Percentiles rank a stretch among this genome's conserved stretches.
These are phyloP conservation scores for Aspergillus hancockii DNA, from an alignment of 495 filamentous ascomycete species.

Conservation along the genomic window DNA sequence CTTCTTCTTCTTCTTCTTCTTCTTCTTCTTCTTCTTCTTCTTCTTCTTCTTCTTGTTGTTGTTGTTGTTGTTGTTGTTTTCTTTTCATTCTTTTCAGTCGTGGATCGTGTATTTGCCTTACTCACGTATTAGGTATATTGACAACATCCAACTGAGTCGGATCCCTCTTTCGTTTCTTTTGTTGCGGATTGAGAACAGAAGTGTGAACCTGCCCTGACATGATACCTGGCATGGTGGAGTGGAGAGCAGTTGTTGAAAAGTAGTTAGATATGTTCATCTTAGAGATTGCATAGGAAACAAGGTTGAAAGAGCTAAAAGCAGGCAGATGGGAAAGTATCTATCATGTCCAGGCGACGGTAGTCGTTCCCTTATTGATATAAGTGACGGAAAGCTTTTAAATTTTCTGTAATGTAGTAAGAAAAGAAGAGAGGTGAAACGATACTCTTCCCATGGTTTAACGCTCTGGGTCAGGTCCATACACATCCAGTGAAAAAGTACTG, in stretches of 20 bases:
- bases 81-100: background rate
- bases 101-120: background rate
- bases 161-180: slow-evolving; percentile 42
- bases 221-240: slow-evolving; percentile 31
- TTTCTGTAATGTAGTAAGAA: too few species aligned
- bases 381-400: too few species aligned
- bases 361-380: too few species aligned
- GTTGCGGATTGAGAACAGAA: slow-evolving; percentile 16
- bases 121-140: slow-evolving; percentile 32
- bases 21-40: too few species aligned
- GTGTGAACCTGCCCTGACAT: slow-evolving; percentile 23
- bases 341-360: background rate
- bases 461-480: too few species aligned
- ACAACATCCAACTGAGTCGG: slow-evolving; percentile 23
- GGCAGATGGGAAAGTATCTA: background rate
- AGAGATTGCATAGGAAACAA: background rate
- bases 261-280: slow-evolving; percentile 7
- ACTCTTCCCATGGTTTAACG: too few species aligned
- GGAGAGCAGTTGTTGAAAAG: background rate
- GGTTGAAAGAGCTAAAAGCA: background rate
- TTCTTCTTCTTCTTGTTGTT: too few species aligned
- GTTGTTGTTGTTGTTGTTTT: too few species aligned
- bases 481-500: too few species aligned
- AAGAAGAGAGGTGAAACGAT: too few species aligned
- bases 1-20: background rate